phyloP scores from a whole-genome alignment of 1,284 basidiomycete genomes.

The Schizophyllum amplum region DNA sequence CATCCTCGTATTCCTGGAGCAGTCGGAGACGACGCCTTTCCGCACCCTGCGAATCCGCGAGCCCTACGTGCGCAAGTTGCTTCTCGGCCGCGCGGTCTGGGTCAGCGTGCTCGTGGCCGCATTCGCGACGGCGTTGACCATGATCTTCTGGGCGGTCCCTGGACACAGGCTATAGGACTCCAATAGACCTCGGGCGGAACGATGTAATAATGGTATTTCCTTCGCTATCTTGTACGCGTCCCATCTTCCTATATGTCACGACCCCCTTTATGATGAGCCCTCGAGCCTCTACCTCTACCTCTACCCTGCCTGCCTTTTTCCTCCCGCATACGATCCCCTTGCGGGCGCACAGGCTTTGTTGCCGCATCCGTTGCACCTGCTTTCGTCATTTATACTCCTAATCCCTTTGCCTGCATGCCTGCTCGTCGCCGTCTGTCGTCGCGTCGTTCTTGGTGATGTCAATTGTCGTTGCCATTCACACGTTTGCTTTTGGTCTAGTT shows the following conservation, averaged over 20 bases:
- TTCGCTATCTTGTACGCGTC: neutral
- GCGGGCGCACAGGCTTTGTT: too few relatives aligned
- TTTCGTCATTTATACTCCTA: too few relatives aligned
- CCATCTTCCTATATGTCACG: neutral
- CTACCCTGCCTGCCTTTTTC: too few relatives aligned
- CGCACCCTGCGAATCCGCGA: slow-evolving; percentile 84
- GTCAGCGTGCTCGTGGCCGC: slow-evolving; percentile 65
- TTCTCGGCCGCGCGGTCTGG: slow-evolving; percentile 83
- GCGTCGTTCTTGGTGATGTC: neutral
- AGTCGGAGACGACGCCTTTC: slow-evolving; percentile 90
- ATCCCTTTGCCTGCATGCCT: too few relatives aligned
- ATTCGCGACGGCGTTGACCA: slow-evolving; percentile 68
- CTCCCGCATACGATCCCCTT: too few relatives aligned
- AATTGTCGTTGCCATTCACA: neutral
- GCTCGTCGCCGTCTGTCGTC: too few relatives aligned
- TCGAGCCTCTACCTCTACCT: too few relatives aligned
- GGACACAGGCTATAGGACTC: slow-evolving; percentile 65
- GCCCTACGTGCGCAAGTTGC: slow-evolving; percentile 85
- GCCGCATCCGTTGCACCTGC: too few relatives aligned
- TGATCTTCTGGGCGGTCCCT: slow-evolving; percentile 89
- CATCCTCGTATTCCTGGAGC: slow-evolving; percentile 76
- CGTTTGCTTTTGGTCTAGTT: neutral
- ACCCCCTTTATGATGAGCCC: neutral
- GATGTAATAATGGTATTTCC: neutral
- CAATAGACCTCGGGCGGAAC: neutral